Evolutionary conservation across 345 rosid species (phyloP).

Genomic region (Sonneratia caseolaris): DNA sequence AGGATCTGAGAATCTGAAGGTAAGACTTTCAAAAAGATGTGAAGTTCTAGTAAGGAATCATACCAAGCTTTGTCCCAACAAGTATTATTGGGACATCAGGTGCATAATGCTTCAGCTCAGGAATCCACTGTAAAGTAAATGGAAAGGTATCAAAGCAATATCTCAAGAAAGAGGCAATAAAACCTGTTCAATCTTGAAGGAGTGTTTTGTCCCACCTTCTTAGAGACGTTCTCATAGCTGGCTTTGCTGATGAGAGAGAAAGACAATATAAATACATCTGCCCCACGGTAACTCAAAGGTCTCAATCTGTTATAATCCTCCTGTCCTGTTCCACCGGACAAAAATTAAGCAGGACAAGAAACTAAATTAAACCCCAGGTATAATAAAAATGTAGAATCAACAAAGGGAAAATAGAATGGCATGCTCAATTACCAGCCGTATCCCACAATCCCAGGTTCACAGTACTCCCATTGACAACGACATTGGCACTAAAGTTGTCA

Average conservation of each 20-base stretch:
- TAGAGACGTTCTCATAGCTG: conserved; percentile 90
- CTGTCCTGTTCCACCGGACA: conserved; percentile 46
- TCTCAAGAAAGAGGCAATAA: background rate
- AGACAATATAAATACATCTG: conserved; percentile 88
- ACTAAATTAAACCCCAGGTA: background rate
- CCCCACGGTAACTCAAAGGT: conserved; percentile 84
- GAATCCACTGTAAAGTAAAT: conserved; percentile 62
- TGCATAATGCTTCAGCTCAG: conserved; percentile 88
- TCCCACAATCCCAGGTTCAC: conserved; percentile 94
- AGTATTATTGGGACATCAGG: conserved; percentile 82
- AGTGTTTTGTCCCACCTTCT: conserved; percentile 45
- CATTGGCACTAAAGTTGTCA: conserved; percentile 98
- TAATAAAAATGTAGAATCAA: background rate
- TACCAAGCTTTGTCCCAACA: conserved; percentile 88
- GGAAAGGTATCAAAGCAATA: conserved; percentile 8
- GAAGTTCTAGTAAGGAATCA: background rate
- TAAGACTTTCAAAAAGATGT: background rate
- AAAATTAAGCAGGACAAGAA: conserved; percentile 7
- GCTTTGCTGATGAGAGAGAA: conserved; percentile 99
- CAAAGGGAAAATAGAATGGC: background rate
- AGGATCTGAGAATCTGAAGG: background rate
- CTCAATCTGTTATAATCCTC: conserved; percentile 86
- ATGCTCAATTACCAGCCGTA: conserved; percentile 66
- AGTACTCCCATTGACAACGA: conserved; percentile 86
- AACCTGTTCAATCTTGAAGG: background rate